A percentile compares a stretch with the other conserved stretches of the same genome.
These are phyloP conservation scores for Hymenoscyphus infarciens DNA, from an alignment of 2,329 filamentous ascomycete species.

Conservation along the genomic window DNA sequence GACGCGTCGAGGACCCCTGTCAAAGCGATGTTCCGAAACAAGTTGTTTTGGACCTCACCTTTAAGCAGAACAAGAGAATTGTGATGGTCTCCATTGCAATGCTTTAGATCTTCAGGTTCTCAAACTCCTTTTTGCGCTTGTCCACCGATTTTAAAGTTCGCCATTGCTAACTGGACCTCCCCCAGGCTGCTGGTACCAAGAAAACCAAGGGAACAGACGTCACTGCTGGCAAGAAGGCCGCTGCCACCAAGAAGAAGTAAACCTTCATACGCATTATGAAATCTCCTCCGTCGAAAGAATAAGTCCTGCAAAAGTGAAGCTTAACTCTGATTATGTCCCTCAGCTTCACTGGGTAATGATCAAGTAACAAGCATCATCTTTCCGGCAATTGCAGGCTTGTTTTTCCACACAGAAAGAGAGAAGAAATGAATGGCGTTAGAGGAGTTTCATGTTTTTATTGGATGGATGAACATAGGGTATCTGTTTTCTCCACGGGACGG, in stretches of 20 bases:
- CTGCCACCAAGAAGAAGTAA: conserved; percentile 27
- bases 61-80: background rate
- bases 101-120: background rate
- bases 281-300: conserved; percentile 17
- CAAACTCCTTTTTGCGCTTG: background rate
- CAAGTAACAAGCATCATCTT: no score
- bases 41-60: background rate
- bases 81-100: background rate
- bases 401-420: no score
- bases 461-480: no score
- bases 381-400: no score
- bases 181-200: conserved; percentile 37
- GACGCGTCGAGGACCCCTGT: conserved; percentile 29
- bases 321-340: background rate
- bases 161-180: background rate
- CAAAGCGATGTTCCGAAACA: conserved; percentile 16
- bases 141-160: background rate
- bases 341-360: no score
- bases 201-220: conserved; percentile 37
- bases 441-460: no score
- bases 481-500: no score
- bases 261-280: background rate
- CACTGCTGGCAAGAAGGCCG: conserved; percentile 20
- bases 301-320: background rate
- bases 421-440: no score